Evolutionary conservation across 345 rosid species (phyloP), one percentile per base, ranked within the genome.

Genomic region (Eucalyptus pauciflora): DNA sequence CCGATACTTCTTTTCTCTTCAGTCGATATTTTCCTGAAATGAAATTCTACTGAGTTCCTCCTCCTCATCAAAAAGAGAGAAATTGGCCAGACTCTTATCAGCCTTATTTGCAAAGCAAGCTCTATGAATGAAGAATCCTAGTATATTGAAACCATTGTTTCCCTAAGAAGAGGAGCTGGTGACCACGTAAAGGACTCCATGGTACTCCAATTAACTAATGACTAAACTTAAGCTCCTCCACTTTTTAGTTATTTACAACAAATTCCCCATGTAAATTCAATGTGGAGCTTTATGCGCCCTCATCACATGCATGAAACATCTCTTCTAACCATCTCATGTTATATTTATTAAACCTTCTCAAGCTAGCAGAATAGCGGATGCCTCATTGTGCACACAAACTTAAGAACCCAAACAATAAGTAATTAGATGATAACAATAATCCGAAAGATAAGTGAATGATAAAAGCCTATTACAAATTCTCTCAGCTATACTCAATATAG

Each of bases 1-100:
- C 95, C 98, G 11, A 97, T 94, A 62, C 92, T 94, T 90, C 94
- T 93, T 92, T 96, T 98, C 88, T 98, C 99, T 90, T 94, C 96
- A 5, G 91, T 92, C 41, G 98, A 93, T 87, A 94, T 90, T 93
- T 94, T 98, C 87, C 99, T 96, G 92, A 90, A 90, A 87, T 33
- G 50, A 54, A 81, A 41, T 81, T 81, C 50, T 27, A 79, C n/a
- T 52, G 67, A 81, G 25, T 50, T 22, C 58, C 17, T 37, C 33
- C 56, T 50, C 27, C 58, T 37, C 50, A 33, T 33, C 24, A 12
- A 50, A 22, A 43, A 58, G 31, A 27, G 80, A 14, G 81, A 37
- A 60, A 41, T 15, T n/a, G 29, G 10, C 85, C 13, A 41, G 83
- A 76, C 8, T 20, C 15, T 10, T 41, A 20, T 76, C 48, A 37